Percentiles rank a stretch among this genome's conserved stretches.
These are phyloP conservation scores for Alternaria novae-zelandiae DNA, from an alignment of 2,329 filamentous ascomycete genomes.

Conservation along the genomic window DNA sequence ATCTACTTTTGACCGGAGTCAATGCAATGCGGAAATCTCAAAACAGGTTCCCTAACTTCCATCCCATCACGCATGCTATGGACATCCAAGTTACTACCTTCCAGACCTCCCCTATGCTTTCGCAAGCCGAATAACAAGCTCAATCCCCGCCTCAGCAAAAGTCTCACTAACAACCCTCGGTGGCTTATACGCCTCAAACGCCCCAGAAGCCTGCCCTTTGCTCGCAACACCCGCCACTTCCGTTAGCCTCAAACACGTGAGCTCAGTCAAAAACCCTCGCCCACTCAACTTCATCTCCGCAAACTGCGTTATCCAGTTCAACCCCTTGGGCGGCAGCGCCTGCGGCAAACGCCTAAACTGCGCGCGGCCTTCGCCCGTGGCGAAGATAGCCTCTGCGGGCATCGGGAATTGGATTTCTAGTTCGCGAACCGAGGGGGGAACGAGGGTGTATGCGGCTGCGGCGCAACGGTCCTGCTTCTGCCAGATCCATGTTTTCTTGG, in stretches of 20 bases:
- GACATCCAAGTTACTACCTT: too few relatives aligned
- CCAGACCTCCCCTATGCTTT: too few relatives aligned
- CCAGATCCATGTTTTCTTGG: neutral
- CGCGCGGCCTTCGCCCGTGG: neutral
- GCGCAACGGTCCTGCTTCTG: neutral
- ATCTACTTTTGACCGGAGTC: too few relatives aligned
- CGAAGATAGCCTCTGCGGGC: neutral
- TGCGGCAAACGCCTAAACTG: neutral
- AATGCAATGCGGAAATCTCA: too few relatives aligned
- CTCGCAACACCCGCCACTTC: neutral
- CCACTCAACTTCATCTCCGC: neutral
- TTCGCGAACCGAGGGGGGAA: neutral
- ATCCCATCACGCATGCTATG: too few relatives aligned
- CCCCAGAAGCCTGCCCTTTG: neutral
- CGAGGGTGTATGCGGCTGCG: neutral
- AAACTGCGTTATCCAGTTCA: neutral
- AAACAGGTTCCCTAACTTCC: too few relatives aligned
- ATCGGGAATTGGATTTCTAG: neutral
- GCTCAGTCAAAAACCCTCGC: neutral
- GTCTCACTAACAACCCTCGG: neutral
- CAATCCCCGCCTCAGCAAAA: neutral
- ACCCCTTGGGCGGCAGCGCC: neutral
- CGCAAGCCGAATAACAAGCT: neutral
- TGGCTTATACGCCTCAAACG: neutral
- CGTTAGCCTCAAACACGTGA: neutral